Evolutionary conservation across 768 basidiomycete species (phyloP), one percentile per base, ranked within the genome.

Genomic region (Paxillus rubicundulus): DNA sequence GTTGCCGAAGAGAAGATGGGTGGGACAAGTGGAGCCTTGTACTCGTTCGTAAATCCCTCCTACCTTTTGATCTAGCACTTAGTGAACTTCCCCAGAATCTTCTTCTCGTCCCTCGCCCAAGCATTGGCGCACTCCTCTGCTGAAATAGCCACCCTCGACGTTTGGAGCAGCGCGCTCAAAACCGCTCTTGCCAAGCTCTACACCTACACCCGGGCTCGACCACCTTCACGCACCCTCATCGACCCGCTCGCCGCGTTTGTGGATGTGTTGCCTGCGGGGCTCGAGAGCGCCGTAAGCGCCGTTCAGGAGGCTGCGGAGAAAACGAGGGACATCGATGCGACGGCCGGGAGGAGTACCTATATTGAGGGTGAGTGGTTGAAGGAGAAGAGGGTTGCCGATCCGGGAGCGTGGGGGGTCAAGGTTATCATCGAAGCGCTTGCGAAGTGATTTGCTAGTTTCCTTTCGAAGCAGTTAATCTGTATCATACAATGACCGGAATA

Each of bases 331-430:
- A 68, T 92, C 1, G 82, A 85, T 37, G 93, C 94, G 2, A 92
- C 87, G 72, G 92, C 88, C 2, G 94, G 94, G 4, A 74, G 94
- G 58, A 92, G 89, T 59, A 89, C 89, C 2, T 98, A 98, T 70
- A 82, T 96, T 36, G 88, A 86, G 55, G 79, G 82, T 14, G 78
- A 81, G 38, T 72, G 82, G 58, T 72, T 95, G 49, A 82, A 73
- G 65, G 70, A 77, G 49, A 76, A 86, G 67, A 76, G 72, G 36
- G 77, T 90, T 18, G 72, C 92, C 2, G 93, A 98, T 71, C 92
- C 93, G 0, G 94, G 94, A 34, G 94, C 94, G 28, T 92, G 92
- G 89, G 92, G 92, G 41, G 82, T 96, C 50, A 88, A 86, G 62
- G 77, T 79, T 9, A 81, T 92, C 51, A 60, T 92, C 52, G 81